phyloP scores from a whole-genome alignment of 2,329 filamentous ascomycete species.

The Pseudocercospora fuligena region DNA sequence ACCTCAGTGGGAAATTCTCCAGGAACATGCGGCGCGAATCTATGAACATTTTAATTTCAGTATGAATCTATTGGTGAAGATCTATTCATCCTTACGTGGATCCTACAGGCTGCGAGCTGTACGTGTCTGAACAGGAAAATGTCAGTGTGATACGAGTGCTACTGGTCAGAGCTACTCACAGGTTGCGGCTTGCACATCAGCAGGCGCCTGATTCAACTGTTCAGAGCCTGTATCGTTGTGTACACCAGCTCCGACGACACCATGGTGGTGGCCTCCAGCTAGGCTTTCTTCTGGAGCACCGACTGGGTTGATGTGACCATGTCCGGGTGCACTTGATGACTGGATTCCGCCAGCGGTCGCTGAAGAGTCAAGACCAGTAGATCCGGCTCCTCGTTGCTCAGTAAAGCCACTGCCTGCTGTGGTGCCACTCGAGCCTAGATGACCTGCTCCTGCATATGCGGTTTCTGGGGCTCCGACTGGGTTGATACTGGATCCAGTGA shows the following conservation, averaged over 20 bases:
- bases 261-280: not conserved
- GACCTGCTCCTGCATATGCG: slow-evolving; percentile 8
- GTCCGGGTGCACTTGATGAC: not conserved
- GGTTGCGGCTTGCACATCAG: slow-evolving; percentile 34
- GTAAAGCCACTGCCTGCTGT: slow-evolving; percentile 6
- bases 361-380: slow-evolving; percentile 10
- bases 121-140: slow-evolving; percentile 21
- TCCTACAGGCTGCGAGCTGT: slow-evolving; percentile 32
- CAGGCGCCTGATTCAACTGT: slow-evolving; percentile 24
- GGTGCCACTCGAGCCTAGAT: slow-evolving; percentile 12
- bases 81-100: not conserved
- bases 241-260: slow-evolving; percentile 18
- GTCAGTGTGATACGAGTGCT: not conserved
- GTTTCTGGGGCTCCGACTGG: slow-evolving; percentile 14
- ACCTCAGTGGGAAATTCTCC: slow-evolving; percentile 38
- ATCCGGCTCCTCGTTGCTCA: slow-evolving; percentile 3
- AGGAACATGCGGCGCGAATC: slow-evolving; percentile 43
- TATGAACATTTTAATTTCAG: slow-evolving; percentile 10
- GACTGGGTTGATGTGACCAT: slow-evolving; percentile 27
- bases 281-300: slow-evolving; percentile 24
- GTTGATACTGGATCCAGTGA: slow-evolving; percentile 15
- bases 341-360: slow-evolving; percentile 12
- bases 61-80: not conserved
- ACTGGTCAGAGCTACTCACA: slow-evolving; percentile 8
- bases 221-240: slow-evolving; percentile 13